Conservation (phyloP, 805 yeast genomes). For the Lipomyces japonicus region DNA sequence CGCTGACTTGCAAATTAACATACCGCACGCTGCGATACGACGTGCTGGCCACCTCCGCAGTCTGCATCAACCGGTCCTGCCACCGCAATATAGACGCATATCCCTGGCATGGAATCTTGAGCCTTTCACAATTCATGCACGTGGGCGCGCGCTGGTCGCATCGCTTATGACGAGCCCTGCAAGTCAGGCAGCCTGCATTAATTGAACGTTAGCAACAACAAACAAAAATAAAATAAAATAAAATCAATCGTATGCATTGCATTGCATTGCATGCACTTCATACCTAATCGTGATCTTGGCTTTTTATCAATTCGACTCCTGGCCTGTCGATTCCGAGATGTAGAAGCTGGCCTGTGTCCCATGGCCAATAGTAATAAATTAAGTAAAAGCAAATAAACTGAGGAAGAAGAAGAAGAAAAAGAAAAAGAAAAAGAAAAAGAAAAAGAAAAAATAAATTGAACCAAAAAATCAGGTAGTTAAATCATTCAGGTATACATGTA, state of each 20-base stretch:
- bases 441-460: no score
- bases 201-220: neutral
- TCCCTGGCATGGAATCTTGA: slow-evolving; percentile 58
- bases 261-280: no score
- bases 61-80: slow-evolving; percentile 20
- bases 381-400: no score
- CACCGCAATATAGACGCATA: slow-evolving; percentile 19
- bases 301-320: slow-evolving; percentile 19
- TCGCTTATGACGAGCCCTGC: slow-evolving; percentile 62
- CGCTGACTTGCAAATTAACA: slow-evolving; percentile 9
- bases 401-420: no score
- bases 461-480: no score
- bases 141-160: slow-evolving; percentile 65
- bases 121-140: slow-evolving; percentile 56
- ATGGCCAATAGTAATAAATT: no score
- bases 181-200: slow-evolving; percentile 35
- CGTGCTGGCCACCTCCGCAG: slow-evolving; percentile 12
- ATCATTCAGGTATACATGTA: no score
- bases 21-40: slow-evolving; percentile 10
- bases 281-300: slow-evolving; percentile 25
- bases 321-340: no score
- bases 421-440: no score
- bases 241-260: neutral
- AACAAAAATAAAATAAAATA: neutral
- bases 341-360: no score